Evolutionary conservation across 73 alveolate species (phyloP).

Genomic region (Paramecium sexaurelia): DNA sequence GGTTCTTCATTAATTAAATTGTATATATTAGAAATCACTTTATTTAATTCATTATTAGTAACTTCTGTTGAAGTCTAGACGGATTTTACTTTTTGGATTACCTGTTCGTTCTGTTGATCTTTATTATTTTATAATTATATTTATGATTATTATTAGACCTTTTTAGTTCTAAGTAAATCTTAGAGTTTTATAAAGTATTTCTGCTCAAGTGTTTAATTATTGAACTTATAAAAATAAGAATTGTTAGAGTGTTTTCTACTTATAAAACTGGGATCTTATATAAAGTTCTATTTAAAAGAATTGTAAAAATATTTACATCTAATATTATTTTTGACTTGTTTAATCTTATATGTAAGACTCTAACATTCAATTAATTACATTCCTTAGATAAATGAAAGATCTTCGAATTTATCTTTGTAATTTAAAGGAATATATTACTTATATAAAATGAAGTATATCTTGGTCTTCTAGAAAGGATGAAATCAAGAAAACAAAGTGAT

Average conservation of each 20-base stretch:
- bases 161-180: background rate
- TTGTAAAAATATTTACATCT: background rate
- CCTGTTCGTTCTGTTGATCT: background rate
- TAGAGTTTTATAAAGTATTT: background rate
- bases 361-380: background rate
- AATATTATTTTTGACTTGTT: background rate
- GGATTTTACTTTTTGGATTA: background rate
- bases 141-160: background rate
- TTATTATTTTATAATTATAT: background rate
- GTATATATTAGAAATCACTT: background rate
- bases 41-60: background rate
- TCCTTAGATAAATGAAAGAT: background rate
- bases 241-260: background rate
- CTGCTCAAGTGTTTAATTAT: background rate
- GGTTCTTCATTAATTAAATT: background rate
- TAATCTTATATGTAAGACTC: constrained; percentile 21
- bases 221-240: background rate
- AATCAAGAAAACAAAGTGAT: background rate
- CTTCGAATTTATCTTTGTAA: background rate
- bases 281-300: background rate
- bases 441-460: constrained; percentile 10
- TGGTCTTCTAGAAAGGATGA: constrained; percentile 9
- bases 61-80: background rate
- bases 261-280: background rate
- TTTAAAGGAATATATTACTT: background rate